Conservation (phyloP, 495 filamentous ascomycete species). For the Lophiotrema nucula region DNA sequence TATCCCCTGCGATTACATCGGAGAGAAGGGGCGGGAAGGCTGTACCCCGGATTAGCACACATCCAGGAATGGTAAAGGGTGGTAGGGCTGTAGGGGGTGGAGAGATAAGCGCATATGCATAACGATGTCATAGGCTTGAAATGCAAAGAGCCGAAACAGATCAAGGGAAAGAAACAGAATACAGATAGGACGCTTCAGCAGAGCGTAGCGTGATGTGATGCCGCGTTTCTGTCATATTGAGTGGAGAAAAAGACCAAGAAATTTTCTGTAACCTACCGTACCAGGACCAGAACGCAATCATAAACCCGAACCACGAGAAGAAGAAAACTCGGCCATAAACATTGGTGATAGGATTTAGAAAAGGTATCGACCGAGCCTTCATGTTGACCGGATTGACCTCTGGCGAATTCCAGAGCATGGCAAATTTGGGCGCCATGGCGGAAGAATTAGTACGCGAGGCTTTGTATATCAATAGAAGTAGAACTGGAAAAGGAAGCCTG, state of each 20-base stretch:
- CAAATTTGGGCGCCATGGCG: background rate
- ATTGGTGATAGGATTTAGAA: constrained; percentile 71
- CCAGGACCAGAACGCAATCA: constrained; percentile 95
- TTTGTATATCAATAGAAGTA: background rate
- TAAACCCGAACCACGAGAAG: constrained; percentile 94
- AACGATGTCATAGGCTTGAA: constrained; percentile 19
- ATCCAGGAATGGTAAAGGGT: background rate
- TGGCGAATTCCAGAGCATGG: constrained; percentile 56
- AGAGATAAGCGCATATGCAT: constrained; percentile 22
- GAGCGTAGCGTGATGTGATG: too few species aligned
- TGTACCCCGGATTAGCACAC: constrained; percentile 35
- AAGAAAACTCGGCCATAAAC: constrained; percentile 87
- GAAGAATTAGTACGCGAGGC: background rate
- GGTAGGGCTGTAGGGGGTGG: background rate
- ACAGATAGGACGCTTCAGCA: too few species aligned
- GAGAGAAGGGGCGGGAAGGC: constrained; percentile 44
- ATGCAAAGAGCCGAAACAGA: too few species aligned
- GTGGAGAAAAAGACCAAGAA: too few species aligned
- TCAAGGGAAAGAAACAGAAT: too few species aligned
- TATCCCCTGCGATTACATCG: constrained; percentile 55
- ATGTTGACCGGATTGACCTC: constrained; percentile 72
- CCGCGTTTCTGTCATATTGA: too few species aligned
- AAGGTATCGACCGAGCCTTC: constrained; percentile 77
- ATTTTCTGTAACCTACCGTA: constrained; percentile 49
- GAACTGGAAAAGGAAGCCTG: background rate